Conservation (phyloP, 352 stramenopile genomes). For the Lagenidium giganteum region DNA sequence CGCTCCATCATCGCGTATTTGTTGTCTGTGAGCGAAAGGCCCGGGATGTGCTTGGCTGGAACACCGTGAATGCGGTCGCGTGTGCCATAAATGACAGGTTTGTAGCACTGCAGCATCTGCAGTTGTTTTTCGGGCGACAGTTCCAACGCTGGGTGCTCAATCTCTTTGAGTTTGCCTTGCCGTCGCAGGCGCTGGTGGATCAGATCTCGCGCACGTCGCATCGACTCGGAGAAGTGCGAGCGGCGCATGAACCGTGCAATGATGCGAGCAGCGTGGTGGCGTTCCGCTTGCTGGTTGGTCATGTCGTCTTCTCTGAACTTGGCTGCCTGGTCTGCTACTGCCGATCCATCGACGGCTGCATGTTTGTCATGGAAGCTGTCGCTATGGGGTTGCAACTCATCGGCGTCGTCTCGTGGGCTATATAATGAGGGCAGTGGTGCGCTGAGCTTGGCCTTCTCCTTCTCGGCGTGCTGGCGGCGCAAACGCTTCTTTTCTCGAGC, state of each 20-base stretch:
- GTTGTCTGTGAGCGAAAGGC: slow-evolving; percentile 13
- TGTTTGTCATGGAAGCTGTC: not conserved
- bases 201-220: slow-evolving; percentile 21
- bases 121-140: slow-evolving; percentile 42
- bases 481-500: too few relatives aligned
- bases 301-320: slow-evolving; percentile 11
- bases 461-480: too few relatives aligned
- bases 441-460: slow-evolving; percentile 9
- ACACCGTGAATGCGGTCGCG: slow-evolving; percentile 1
- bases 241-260: slow-evolving; percentile 53
- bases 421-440: too few relatives aligned
- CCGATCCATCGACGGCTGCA: not conserved
- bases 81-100: slow-evolving; percentile 41
- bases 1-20: slow-evolving; percentile 9
- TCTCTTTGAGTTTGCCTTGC: slow-evolving; percentile 9
- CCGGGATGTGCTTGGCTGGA: slow-evolving; percentile 4
- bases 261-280: slow-evolving; percentile 35
- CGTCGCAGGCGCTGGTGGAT: slow-evolving; percentile 25
- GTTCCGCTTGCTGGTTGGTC: slow-evolving; percentile 1
- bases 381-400: too few relatives aligned
- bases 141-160: slow-evolving; percentile 9
- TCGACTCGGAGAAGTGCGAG: slow-evolving; percentile 22
- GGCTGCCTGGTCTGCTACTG: not conserved
- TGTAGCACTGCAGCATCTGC: slow-evolving; percentile 54
- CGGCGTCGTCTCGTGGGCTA: slow-evolving; percentile 1